Conservation (phyloP, 1,284 basidiomycete species). For the Sporisorium scitamineum region DNA sequence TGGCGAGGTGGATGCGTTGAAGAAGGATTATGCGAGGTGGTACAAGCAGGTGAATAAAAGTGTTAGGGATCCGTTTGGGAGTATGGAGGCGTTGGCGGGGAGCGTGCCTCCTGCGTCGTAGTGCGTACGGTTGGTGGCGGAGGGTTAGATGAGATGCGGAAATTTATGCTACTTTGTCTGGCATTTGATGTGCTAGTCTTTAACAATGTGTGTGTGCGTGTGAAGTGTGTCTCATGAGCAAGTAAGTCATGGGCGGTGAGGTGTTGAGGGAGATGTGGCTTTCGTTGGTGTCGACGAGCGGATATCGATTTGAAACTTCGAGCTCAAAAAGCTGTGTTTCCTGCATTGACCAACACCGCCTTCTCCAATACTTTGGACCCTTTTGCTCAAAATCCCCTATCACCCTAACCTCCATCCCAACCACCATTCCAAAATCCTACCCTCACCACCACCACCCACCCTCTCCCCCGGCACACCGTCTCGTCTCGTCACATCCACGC, state of each 20-base stretch:
- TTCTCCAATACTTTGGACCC: slow-evolving; percentile 4
- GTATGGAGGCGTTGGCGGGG: slow-evolving; percentile 37
- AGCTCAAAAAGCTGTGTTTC: background rate
- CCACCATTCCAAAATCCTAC: background rate
- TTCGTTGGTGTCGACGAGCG: too few species aligned
- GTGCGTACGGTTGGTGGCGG: too few species aligned
- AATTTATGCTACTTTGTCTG: too few species aligned
- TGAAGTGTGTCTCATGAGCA: too few species aligned
- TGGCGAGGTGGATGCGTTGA: slow-evolving; percentile 63
- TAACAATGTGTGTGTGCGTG: too few species aligned
- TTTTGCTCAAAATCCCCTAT: slow-evolving; percentile 3
- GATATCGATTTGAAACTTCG: background rate
- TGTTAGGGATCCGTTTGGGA: slow-evolving; percentile 63
- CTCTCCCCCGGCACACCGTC: background rate
- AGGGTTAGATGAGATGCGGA: too few species aligned
- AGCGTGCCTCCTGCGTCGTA: slow-evolving; percentile 31
- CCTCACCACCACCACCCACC: background rate
- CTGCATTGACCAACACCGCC: slow-evolving; percentile 13
- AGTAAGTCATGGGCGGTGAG: too few species aligned
- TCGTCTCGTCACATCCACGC: too few species aligned
- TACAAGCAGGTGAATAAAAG: slow-evolving; percentile 61
- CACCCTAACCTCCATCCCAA: slow-evolving; percentile 1
- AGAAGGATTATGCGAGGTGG: slow-evolving; percentile 66
- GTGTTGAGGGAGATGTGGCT: background rate
- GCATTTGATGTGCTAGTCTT: too few species aligned